Base-by-base conservation (phyloP, 148 eudicot species). In the Pouteria glomerata region DNA sequence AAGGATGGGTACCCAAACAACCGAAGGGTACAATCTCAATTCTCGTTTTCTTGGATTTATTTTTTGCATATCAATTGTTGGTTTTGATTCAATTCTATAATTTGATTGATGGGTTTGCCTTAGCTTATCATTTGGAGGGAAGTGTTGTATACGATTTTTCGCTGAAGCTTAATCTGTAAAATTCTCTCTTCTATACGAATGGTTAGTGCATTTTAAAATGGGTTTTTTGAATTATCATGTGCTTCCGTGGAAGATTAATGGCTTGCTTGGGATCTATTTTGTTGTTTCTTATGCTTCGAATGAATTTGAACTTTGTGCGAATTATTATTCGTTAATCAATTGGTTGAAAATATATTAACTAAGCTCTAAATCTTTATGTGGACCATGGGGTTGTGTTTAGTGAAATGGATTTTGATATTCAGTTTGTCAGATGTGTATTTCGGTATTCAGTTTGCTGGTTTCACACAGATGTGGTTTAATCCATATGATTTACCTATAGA, bases 21-120 rank as follows among this genome's bases (percentile, higher is more conserved):
- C 68, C 86, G 89, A 19, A 89, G 93, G 96, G 98, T 92, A 89
- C 69, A 57, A 68, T 57, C 19, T 66, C 18, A 68, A 39, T 44
- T 55, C 15, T 11, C n/a, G 23, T n/a, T n/a, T n/a, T n/a, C n/a
- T n/a, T n/a, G n/a, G n/a, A n/a, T n/a, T n/a, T n/a, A n/a, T n/a
- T n/a, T n/a, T n/a, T n/a, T n/a, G n/a, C n/a, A n/a, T 44, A 26
- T 26, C 18, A 45, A 11, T 64, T 24, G 37, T 23, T 69, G 55
- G 27, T 41, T 66, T 50, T 29, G 44, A 45, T 60, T 63, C 29
- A 57, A 57, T 64, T 55, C 44, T 73, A 73, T 21, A 52, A 7
- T 63, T 67, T 81, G 76, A 50, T 76, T 41, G 39, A 59, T 73
- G 55, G 55, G 55, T 50, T 50, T 19, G 16, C 27, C 0, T 64